Conservation (phyloP, 352 stramenopile species). For the Phytophthora fragariaefolia region DNA sequence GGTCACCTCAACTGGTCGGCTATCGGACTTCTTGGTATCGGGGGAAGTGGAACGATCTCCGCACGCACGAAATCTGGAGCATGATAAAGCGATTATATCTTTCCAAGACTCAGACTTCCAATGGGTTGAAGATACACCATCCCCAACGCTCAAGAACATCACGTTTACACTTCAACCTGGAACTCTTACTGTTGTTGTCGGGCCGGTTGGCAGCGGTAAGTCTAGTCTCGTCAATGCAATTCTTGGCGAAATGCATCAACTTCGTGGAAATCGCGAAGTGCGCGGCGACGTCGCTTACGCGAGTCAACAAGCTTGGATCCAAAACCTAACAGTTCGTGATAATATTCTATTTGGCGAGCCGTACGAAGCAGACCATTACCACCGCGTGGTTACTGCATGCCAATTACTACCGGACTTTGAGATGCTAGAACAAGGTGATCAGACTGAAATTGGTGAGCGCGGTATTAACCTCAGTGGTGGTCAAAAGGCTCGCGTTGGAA, state of each 20-base stretch:
- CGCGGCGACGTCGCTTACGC: conserved; percentile 45
- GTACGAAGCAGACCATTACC: conserved; percentile 48
- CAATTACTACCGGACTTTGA: conserved; percentile 82
- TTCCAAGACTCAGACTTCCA: no score
- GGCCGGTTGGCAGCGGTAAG: conserved; percentile 58
- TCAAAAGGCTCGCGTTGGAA: conserved; percentile 74
- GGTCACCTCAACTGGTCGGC: conserved; percentile 45
- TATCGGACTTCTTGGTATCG: conserved; percentile 50
- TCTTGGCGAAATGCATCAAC: conserved; percentile 55
- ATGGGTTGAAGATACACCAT: conserved; percentile 9
- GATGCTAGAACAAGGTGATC: conserved; percentile 85
- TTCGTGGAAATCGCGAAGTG: conserved; percentile 29
- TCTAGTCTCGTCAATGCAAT: conserved; percentile 59
- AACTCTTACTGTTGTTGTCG: conserved; percentile 49
- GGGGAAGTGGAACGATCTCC: conserved; percentile 46
- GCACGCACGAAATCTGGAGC: conserved; percentile 36
- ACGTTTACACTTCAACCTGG: conserved; percentile 64
- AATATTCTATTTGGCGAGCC: conserved; percentile 64
- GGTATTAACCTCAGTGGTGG: conserved; percentile 89
- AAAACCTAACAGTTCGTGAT: conserved; percentile 55
- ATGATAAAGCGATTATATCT: not conserved
- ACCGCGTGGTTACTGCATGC: conserved; percentile 74
- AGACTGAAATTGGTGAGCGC: conserved; percentile 93
- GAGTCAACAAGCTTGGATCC: conserved; percentile 62
- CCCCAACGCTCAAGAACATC: conserved; percentile 34